Conservation (phyloP, 495 filamentous ascomycete species). For the Pseudevernia furfuracea region DNA sequence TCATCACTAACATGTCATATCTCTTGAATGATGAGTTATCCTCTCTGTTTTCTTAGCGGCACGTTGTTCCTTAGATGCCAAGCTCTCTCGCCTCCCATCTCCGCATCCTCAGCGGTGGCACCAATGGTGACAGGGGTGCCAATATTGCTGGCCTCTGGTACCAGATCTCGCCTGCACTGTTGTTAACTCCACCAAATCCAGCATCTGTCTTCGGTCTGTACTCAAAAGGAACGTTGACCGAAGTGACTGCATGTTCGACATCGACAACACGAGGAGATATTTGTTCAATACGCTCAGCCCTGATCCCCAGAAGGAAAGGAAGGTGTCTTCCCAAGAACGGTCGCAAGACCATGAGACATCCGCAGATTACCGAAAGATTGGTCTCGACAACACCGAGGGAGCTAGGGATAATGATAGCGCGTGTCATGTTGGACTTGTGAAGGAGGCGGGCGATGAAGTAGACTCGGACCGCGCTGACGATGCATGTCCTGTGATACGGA, state of each 20-base stretch:
- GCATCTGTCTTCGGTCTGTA: neutral
- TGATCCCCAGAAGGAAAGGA: constrained; percentile 26
- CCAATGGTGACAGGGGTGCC: neutral
- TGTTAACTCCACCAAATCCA: neutral
- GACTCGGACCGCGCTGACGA: constrained; percentile 34
- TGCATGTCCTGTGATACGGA: constrained; percentile 31
- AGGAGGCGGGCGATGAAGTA: constrained; percentile 26
- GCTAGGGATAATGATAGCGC: constrained; percentile 30
- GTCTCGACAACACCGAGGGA: constrained; percentile 33
- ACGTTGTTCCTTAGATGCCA: neutral
- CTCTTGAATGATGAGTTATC: neutral
- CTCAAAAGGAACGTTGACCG: neutral
- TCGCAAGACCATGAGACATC: constrained; percentile 33
- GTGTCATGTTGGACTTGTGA: constrained; percentile 28
- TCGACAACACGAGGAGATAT: neutral
- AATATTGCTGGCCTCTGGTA: neutral
- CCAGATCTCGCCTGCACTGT: neutral
- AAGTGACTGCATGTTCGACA: neutral
- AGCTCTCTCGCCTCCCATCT: neutral
- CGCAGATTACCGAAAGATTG: constrained; percentile 34
- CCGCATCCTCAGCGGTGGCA: neutral
- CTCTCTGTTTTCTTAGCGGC: neutral
- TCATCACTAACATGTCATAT: neutral
- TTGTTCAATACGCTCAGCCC: neutral
- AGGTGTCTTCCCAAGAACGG: constrained; percentile 34